Evolutionary conservation across 2,329 filamentous ascomycete species (phyloP), one percentile per base, ranked within the genome.

Genomic region (Trichothecium roseum): DNA sequence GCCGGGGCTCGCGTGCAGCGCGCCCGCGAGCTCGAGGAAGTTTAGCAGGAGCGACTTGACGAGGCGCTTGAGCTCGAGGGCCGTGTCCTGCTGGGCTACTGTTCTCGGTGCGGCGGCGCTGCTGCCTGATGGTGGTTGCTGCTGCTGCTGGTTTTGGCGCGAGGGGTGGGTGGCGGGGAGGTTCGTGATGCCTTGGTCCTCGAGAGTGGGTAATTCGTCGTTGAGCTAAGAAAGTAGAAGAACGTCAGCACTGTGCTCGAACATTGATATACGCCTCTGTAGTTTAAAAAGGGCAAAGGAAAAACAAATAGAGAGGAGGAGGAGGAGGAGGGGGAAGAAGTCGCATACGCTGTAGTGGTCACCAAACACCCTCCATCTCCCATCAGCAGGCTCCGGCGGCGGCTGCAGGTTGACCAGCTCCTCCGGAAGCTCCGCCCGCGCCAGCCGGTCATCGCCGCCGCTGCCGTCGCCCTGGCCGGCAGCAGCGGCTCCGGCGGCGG

Each of bases 1-100:
- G 29, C 46, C 31, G 1, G 58, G 54, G 17, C 45, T 47, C 14
- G 42, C 41, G 10, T 48, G 47, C 26, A 56, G 43, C 16, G 42
- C 44, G 37, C 86, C 85, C 0, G 82, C 65, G 5, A 96, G 72
- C 51, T 94, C 86, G 30, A 96, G 69, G 52, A 93, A 96, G 53
- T 89, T 93, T 30, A 96, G 67, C 0, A 96, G 68, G 1, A 94
- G 66, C 4, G 84, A 89, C 53, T 94, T 93, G 42, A 84, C 77
- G 20, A 95, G 72, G 34, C 79, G 74, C 48, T 86, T 81, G 3
- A 91, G 74, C 52, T 84, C 70, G 43, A 78, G 67, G 3, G 75
- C 74, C 30, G 75, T 72, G 51, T 82, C 74, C 40, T 72, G 66
- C 53, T 78, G 69, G 40, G 69, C 61, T 63, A 40, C 74, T 67